Evolutionary conservation across 106 monocot species (phyloP).

Genomic region (Cymbidium sinense): DNA sequence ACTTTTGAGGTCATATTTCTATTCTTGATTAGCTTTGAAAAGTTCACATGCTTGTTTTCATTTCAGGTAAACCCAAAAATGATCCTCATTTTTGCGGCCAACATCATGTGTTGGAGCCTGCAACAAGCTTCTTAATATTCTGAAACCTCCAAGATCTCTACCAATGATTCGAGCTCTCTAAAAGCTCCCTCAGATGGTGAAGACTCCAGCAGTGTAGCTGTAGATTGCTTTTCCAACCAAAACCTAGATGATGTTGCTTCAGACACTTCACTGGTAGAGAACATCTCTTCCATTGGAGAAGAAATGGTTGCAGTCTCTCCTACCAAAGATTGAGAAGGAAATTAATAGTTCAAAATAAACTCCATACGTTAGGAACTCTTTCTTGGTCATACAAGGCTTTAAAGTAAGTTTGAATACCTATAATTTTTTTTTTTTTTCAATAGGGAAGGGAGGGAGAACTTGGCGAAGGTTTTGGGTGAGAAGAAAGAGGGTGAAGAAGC

Average conservation of each 20-base stretch:
- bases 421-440: background rate
- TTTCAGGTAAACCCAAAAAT: slow-evolving; percentile 62
- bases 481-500: too few relatives aligned
- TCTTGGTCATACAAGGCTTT: background rate
- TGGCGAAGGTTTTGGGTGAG: background rate
- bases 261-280: slow-evolving; percentile 25
- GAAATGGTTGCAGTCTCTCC: background rate
- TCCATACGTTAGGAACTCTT: too few relatives aligned
- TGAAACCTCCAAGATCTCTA: slow-evolving; percentile 18
- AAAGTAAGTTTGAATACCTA: background rate
- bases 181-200: slow-evolving; percentile 22
- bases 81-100: slow-evolving; percentile 50
- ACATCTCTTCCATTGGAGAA: slow-evolving; percentile 17
- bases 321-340: background rate
- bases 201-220: slow-evolving; percentile 18
- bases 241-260: slow-evolving; percentile 43
- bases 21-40: background rate
- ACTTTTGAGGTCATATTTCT: too few relatives aligned
- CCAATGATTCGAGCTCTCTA: slow-evolving; percentile 12
- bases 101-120: slow-evolving; percentile 69
- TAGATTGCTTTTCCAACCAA: slow-evolving; percentile 33
- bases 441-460: background rate
- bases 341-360: too few relatives aligned
- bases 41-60: background rate
- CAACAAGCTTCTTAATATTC: slow-evolving; percentile 19